Evolutionary conservation across 1,139 yeast species (phyloP), one percentile per base, ranked within the genome.

Genomic region (Yamadazyma conglobata): DNA sequence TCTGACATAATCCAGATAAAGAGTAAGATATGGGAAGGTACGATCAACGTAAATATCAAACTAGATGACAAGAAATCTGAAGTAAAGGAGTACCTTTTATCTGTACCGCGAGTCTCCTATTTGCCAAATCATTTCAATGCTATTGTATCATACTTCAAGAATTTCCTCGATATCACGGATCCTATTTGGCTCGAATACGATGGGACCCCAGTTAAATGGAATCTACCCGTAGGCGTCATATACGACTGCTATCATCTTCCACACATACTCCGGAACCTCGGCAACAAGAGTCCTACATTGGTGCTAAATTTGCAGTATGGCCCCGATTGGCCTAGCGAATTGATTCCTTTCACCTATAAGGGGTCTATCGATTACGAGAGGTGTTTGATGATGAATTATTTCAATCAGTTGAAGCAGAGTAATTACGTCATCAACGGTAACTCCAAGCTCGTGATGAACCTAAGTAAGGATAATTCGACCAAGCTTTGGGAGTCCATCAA

Each of bases 321-420:
- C 6, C 10, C n/a, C 11, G 5, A 4, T 3, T 35, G 37, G 36
- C 39, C 39, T 10, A 12, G 12, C 5, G 33, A 30, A 8, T 10
- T 35, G 18, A 61, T 85, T 5, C 81, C 85, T 1, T 53, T 64
- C 38, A 34, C 38, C n/a, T 40, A 46, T 32, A 35, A 34, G n/a
- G 34, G 36, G 5, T 35, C 30, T 9, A 32, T 50, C 3, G 51
- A 59, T 37, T 63, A 63, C 41, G 47, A 43, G 5, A 43, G 34
- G 22, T 33, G 54, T 4, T 37, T 85, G 18, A 61, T 64, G 32
- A 73, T 70, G 32, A 70, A 74, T 30, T 76, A 91, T 77, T 63
- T 79, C 37, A 87, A 88, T 51, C 88, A 77, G 40, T 56, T 86
- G 50, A 89, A 89, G 47, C 96, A 89, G 48, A 72, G 88, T 3